Percentiles rank a stretch among this genome's conserved stretches.
phyloP scores from a whole-genome alignment of 331 rosid genomes.

The Arachis monticola region DNA sequence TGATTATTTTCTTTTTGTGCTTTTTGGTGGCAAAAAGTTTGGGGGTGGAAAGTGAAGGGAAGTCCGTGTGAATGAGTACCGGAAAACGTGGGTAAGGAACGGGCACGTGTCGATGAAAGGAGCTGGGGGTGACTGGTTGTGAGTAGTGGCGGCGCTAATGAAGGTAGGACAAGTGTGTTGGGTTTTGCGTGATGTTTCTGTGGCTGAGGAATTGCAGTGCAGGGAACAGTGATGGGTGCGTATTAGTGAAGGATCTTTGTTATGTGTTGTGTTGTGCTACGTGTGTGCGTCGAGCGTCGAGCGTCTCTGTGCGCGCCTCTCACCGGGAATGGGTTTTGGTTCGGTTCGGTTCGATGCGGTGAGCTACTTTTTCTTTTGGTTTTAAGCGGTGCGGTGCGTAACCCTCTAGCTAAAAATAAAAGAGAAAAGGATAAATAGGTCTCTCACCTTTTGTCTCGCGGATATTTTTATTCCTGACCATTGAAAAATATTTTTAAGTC shows the following conservation, averaged over 20 bases:
- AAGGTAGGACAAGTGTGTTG: not conserved
- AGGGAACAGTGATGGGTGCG: not conserved
- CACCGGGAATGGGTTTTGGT: not conserved
- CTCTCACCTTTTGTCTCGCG: no score
- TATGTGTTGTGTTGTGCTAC: not conserved
- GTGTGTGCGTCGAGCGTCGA: not conserved
- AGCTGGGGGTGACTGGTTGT: conserved; percentile 1
- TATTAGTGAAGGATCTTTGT: not conserved
- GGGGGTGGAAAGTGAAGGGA: conserved; percentile 39
- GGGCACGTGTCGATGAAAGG: conserved; percentile 45
- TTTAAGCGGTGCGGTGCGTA: not conserved
- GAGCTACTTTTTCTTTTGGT: no score
- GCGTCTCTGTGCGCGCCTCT: not conserved
- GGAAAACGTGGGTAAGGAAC: conserved; percentile 28
- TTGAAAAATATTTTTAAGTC: no score
- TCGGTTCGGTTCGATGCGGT: not conserved
- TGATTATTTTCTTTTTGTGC: no score
- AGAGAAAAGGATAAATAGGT: no score
- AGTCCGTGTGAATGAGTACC: not conserved
- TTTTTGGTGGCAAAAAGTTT: conserved; percentile 37
- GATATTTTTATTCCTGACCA: no score
- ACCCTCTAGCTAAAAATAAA: no score
- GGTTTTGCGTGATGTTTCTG: not conserved
- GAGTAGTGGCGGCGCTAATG: not conserved
- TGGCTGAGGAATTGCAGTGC: not conserved